Conservation (phyloP, 2,329 filamentous ascomycete species). For the Pezicula carpinea region DNA sequence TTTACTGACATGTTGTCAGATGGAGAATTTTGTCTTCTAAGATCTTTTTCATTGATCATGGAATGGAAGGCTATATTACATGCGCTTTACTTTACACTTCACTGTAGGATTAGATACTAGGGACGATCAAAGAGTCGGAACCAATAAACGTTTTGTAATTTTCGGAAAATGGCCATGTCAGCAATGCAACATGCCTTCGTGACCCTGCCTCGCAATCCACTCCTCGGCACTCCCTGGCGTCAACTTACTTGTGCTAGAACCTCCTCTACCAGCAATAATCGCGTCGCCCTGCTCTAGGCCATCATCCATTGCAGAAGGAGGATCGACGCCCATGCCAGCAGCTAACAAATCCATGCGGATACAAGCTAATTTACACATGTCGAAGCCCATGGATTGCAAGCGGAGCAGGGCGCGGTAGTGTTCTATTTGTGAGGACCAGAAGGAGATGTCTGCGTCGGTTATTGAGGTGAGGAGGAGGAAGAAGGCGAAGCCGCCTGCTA, state of each 20-base stretch:
- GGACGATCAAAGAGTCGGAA: too few relatives aligned
- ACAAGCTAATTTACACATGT: slow-evolving; percentile 19
- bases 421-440: slow-evolving; percentile 19
- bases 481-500: slow-evolving; percentile 21
- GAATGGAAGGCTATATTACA: too few relatives aligned
- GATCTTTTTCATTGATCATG: too few relatives aligned
- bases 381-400: slow-evolving; percentile 12
- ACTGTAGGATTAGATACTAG: too few relatives aligned
- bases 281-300: neutral
- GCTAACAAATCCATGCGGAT: slow-evolving; percentile 20
- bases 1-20: too few relatives aligned
- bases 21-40: too few relatives aligned
- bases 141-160: too few relatives aligned
- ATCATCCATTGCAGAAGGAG: slow-evolving; percentile 1
- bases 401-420: slow-evolving; percentile 18
- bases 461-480: slow-evolving; percentile 20
- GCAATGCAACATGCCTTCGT: slow-evolving; percentile 13
- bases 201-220: slow-evolving; percentile 16
- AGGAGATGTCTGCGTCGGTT: slow-evolving; percentile 18
- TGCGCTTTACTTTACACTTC: too few relatives aligned
- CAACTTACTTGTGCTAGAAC: neutral
- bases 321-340: slow-evolving; percentile 16
- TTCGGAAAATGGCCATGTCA: neutral
- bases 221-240: slow-evolving; percentile 14
- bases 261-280: neutral